These are phyloP conservation scores for Styphnolobium japonicum DNA, from an alignment of 306 rosid species.

Conservation along the genomic window DNA sequence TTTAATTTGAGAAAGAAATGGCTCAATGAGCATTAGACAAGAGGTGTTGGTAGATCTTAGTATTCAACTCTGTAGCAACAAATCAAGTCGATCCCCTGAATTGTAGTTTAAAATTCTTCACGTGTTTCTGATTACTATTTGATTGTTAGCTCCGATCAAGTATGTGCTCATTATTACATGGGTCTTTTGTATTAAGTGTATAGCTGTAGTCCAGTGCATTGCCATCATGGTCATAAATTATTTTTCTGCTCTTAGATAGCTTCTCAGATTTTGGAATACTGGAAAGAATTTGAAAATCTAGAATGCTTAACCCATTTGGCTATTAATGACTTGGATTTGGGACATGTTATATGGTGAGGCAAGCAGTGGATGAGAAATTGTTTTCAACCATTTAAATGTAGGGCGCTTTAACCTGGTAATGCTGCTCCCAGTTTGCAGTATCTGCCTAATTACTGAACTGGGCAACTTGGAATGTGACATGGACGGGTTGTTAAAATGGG, in stretches of 20 bases:
- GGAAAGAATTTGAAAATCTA: conserved; percentile 2
- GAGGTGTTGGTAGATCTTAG: conserved; percentile 36
- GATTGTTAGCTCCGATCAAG: conserved; percentile 23
- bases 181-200: conserved; percentile 1
- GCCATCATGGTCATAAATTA: neutral
- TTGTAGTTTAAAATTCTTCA: neutral
- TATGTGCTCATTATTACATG: neutral
- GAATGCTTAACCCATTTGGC: neutral
- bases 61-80: conserved; percentile 17
- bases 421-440: conserved; percentile 10
- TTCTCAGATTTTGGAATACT: conserved; percentile 7
- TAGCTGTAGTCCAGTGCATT: conserved; percentile 3
- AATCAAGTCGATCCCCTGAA: conserved; percentile 25
- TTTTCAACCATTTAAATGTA: conserved; percentile 7
- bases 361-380: conserved; percentile 4
- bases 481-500: neutral
- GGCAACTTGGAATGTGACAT: conserved; percentile 16
- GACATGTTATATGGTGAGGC: conserved; percentile 16
- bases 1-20: conserved; percentile 11
- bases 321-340: conserved; percentile 25
- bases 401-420: conserved; percentile 19
- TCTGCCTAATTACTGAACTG: conserved; percentile 11
- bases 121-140: conserved; percentile 18
- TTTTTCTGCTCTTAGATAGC: conserved; percentile 11
- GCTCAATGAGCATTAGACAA: neutral